These are phyloP conservation scores for Iris macrosiphon DNA, from an alignment of 106 monocot genomes.

Conservation along the genomic window DNA sequence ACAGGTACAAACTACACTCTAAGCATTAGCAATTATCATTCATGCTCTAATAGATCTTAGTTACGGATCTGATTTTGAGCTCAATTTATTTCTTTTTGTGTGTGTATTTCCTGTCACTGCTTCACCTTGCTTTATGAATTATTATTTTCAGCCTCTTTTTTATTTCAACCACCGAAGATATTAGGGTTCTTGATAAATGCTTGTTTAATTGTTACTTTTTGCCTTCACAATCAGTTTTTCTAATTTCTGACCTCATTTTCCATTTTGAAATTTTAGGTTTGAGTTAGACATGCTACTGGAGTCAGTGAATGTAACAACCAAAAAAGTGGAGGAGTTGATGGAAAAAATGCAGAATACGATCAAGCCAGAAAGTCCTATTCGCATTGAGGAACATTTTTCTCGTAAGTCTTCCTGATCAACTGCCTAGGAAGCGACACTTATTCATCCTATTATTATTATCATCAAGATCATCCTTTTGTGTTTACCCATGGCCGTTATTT, in stretches of 20 bases:
- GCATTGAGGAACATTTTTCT: conserved; percentile 75
- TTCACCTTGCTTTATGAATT: neutral
- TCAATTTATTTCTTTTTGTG: too few relatives aligned
- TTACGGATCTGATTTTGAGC: too few relatives aligned
- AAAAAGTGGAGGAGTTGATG: conserved; percentile 72
- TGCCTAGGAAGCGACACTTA: too few relatives aligned
- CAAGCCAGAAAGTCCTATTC: conserved; percentile 61
- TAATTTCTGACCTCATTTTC: too few relatives aligned
- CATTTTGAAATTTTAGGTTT: conserved; percentile 77
- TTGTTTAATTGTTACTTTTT: neutral
- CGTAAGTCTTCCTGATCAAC: conserved; percentile 35
- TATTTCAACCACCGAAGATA: neutral
- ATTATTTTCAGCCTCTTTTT: neutral
- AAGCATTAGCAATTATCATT: neutral
- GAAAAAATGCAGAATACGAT: conserved; percentile 79
- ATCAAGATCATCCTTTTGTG: too few relatives aligned
- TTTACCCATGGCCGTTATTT: conserved; percentile 1
- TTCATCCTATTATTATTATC: too few relatives aligned
- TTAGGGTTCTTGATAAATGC: neutral
- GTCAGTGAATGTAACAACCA: conserved; percentile 73
- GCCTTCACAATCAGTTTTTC: too few relatives aligned
- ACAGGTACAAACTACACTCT: conserved; percentile 40
- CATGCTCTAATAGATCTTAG: too few relatives aligned
- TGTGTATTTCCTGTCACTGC: neutral
- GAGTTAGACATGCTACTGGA: conserved; percentile 94